These are phyloP conservation scores for Coemansia sp. DNA, from an alignment of 192 early-diverging fungal species.

Conservation along the genomic window DNA sequence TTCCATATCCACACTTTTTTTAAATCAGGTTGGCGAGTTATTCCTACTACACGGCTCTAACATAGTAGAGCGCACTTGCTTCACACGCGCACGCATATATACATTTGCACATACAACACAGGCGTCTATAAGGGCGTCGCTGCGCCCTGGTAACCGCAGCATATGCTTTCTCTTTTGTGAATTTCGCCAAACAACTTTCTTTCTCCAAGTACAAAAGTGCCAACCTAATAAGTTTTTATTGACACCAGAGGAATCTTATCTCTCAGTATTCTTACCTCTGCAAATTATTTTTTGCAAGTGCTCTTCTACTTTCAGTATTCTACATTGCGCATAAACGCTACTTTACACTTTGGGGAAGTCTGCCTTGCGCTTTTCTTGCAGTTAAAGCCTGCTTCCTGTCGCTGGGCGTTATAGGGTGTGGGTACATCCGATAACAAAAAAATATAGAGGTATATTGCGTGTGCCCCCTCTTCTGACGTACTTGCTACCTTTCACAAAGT, in stretches of 20 bases:
- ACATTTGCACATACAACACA: too few species aligned
- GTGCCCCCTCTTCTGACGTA: neutral
- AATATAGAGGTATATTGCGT: neutral
- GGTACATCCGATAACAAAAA: neutral
- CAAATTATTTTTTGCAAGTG: neutral
- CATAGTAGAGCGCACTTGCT: neutral
- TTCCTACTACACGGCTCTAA: neutral
- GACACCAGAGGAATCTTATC: too few species aligned
- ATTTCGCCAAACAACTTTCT: too few species aligned
- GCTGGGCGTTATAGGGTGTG: neutral
- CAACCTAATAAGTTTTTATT: too few species aligned
- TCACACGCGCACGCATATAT: too few species aligned
- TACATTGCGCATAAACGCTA: neutral
- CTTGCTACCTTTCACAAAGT: neutral
- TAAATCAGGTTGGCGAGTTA: neutral
- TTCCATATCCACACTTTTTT: neutral
- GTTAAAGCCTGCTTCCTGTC: neutral
- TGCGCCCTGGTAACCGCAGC: too few species aligned
- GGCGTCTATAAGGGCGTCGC: too few species aligned
- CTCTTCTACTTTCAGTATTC: conserved; percentile 3
- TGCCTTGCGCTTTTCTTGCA: neutral
- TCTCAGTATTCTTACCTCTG: neutral
- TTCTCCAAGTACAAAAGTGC: too few species aligned
- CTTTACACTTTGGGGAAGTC: neutral
- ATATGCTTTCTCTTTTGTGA: too few species aligned